phyloP scores from a whole-genome alignment of 1,284 basidiomycete species.

The Pseudozyma hubeiensis region DNA sequence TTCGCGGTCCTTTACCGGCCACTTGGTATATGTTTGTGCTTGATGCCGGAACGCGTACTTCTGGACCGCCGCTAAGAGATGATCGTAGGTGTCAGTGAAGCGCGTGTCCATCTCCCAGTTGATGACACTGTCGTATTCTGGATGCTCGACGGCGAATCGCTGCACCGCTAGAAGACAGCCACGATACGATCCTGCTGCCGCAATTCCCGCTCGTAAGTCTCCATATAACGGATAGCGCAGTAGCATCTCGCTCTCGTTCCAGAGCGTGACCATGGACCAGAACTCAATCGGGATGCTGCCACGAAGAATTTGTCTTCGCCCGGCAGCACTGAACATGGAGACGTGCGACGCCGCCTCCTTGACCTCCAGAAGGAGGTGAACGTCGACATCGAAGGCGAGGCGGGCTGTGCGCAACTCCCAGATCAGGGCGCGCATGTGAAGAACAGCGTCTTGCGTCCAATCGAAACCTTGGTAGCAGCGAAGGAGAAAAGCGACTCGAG shows the following conservation, averaged over 20 bases:
- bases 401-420: conserved; percentile 22
- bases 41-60: conserved; percentile 3
- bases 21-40: conserved; percentile 15
- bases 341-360: conserved; percentile 14
- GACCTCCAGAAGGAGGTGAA: conserved; percentile 28
- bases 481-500: conserved; percentile 21
- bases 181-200: conserved; percentile 28
- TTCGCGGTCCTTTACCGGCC: conserved; percentile 3
- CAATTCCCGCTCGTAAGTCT: conserved; percentile 22
- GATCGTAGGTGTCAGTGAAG: conserved; percentile 31
- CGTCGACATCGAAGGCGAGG: conserved; percentile 18
- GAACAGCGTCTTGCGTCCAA: conserved; percentile 17
- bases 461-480: conserved; percentile 20
- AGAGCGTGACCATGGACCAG: conserved; percentile 24
- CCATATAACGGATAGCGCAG: conserved; percentile 26
- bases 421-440: conserved; percentile 26
- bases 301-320: conserved; percentile 21
- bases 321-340: conserved; percentile 21
- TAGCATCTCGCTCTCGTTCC: conserved; percentile 19
- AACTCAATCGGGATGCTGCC: conserved; percentile 27
- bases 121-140: conserved; percentile 15
- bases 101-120: conserved; percentile 37
- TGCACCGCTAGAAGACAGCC: conserved; percentile 29
- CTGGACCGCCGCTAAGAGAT: conserved; percentile 7
- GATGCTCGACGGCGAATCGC: conserved; percentile 22